phyloP scores from a whole-genome alignment of 2,329 filamentous ascomycete species.

The Botrytis squamosa region DNA sequence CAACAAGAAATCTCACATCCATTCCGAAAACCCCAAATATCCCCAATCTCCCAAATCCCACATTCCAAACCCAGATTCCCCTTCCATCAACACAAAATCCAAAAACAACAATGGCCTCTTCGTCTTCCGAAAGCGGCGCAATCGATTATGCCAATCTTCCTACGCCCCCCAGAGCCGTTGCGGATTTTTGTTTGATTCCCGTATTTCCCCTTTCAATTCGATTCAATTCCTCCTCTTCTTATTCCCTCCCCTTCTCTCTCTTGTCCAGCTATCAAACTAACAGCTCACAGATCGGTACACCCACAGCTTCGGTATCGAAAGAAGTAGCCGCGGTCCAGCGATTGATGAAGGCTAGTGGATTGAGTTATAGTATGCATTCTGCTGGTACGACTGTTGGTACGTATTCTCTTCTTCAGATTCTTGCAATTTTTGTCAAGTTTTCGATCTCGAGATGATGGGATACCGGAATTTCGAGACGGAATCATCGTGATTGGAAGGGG shows the following conservation, averaged over 20 bases:
- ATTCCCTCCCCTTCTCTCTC: too few species aligned
- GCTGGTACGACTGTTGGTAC: conserved; percentile 88
- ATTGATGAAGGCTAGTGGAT: conserved; percentile 74
- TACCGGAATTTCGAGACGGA: background rate
- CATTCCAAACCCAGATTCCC: background rate
- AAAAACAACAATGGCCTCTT: background rate
- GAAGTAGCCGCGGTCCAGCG: conserved; percentile 89
- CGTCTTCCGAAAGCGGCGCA: background rate
- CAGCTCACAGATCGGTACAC: conserved; percentile 70
- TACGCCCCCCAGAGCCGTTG: conserved; percentile 47
- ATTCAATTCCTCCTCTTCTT: background rate
- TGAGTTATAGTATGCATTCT: conserved; percentile 87
- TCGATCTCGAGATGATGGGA: background rate
- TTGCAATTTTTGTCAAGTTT: background rate
- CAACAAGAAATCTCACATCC: background rate
- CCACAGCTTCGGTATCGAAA: conserved; percentile 69
- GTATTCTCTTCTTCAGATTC: conserved; percentile 33
- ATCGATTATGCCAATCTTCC: conserved; percentile 29
- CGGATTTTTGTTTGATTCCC: conserved; percentile 89
- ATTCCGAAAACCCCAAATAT: fast-evolving
- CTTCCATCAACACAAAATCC: background rate
- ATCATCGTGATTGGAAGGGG: background rate
- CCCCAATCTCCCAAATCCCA: background rate
- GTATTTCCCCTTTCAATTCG: conserved; percentile 42
- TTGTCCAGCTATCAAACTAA: background rate